A percentile compares a stretch with the other conserved stretches of the same genome.
phyloP scores from a whole-genome alignment of 208 protist genomes.

The Leishmania tropica region DNA sequence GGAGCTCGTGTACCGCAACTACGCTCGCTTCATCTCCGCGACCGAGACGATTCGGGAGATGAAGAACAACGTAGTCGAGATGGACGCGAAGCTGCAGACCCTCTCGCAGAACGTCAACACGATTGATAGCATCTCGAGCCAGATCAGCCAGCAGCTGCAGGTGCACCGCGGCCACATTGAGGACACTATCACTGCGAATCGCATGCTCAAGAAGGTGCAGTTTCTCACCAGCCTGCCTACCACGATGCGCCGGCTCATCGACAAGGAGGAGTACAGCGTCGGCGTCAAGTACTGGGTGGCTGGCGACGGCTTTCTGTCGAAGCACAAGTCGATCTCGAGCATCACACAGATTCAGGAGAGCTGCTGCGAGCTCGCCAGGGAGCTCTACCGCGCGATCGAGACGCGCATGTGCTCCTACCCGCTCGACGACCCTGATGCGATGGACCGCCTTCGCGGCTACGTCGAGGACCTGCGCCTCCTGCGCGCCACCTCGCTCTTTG shows the following conservation, averaged over 20 bases:
- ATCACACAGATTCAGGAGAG: slow-evolving; percentile 62
- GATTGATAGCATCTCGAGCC: slow-evolving; percentile 70
- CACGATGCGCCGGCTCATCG: slow-evolving; percentile 67
- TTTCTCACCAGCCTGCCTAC: slow-evolving; percentile 78
- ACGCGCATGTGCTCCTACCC: slow-evolving; percentile 61
- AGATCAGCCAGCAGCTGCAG: slow-evolving; percentile 62
- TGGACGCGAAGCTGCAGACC: slow-evolving; percentile 84
- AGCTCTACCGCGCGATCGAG: slow-evolving; percentile 73
- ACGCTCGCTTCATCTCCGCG: slow-evolving; percentile 98
- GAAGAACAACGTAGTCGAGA: slow-evolving; percentile 87
- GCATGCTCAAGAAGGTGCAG: slow-evolving; percentile 81
- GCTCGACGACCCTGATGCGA: slow-evolving; percentile 82
- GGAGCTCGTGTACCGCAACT: slow-evolving; percentile 99
- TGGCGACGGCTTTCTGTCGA: slow-evolving; percentile 71
- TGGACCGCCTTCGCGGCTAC: slow-evolving; percentile 69
- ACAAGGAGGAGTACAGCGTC: slow-evolving; percentile 52
- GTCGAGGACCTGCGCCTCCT: slow-evolving; percentile 84
- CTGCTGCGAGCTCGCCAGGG: slow-evolving; percentile 50
- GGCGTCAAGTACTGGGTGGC: slow-evolving; percentile 83
- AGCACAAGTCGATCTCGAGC: slow-evolving; percentile 62
- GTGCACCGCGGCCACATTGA: slow-evolving; percentile 73
- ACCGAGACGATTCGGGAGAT: slow-evolving; percentile 97
- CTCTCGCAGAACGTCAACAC: slow-evolving; percentile 74
- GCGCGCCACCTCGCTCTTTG: slow-evolving; percentile 74
- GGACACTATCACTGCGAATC: slow-evolving; percentile 67